A percentile compares a stretch with the other conserved stretches of the same genome.
Conservation (phyloP, 129 eudicot genomes). For the Rutidosis leptorrhynchoides region DNA sequence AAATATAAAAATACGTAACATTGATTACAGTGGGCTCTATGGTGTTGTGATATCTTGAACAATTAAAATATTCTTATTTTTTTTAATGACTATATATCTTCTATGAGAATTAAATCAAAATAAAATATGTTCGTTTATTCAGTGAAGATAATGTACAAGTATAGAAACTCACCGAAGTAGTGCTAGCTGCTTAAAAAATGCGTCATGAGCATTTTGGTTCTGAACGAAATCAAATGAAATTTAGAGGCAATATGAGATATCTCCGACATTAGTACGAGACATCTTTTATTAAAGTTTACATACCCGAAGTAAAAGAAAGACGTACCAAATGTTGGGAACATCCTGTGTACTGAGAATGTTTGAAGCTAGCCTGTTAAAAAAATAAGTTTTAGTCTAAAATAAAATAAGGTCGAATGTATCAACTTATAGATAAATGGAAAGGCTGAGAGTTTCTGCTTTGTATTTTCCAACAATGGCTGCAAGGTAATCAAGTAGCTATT, state of each 20-base stretch:
- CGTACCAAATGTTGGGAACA: conserved; percentile 97
- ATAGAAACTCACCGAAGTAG: conserved; percentile 50
- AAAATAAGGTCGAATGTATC: conserved; percentile 8
- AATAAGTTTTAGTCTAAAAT: not conserved
- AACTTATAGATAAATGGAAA: conserved; percentile 93
- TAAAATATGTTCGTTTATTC: not conserved
- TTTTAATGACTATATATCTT: too few species aligned
- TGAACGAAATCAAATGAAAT: conserved; percentile 29
- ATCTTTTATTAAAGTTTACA: conserved; percentile 18
- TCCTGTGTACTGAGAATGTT: conserved; percentile 93
- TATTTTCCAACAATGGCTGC: conserved; percentile 91
- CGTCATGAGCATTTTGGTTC: conserved; percentile 94
- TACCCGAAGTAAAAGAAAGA: conserved; percentile 90
- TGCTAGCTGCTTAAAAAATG: conserved; percentile 73
- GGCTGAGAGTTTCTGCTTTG: conserved; percentile 91
- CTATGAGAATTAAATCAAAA: too few species aligned
- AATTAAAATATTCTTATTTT: too few species aligned
- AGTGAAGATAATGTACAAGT: conserved; percentile 7
- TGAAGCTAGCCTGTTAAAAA: conserved; percentile 51
- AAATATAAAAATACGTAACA: too few species aligned
- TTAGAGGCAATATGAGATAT: conserved; percentile 5
- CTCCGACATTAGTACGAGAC: conserved; percentile 10
- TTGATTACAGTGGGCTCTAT: too few species aligned
- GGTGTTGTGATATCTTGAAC: too few species aligned
- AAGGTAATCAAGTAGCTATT: conserved; percentile 22